A percentile compares a stretch with the other conserved stretches of the same genome.
Conservation (phyloP, 345 rosid species). For the Draba incana region DNA sequence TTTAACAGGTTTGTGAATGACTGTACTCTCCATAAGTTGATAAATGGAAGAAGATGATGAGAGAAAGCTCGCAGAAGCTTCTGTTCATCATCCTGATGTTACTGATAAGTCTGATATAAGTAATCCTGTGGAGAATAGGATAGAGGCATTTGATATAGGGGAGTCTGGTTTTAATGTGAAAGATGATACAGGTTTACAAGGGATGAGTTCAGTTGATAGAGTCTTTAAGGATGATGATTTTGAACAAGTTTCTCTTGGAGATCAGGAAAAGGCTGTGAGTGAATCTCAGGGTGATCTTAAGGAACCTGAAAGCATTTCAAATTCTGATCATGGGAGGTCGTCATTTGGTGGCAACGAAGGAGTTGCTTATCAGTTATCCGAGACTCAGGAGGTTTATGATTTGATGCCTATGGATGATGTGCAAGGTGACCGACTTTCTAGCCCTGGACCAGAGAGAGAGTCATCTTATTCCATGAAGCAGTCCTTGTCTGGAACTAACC, state of each 20-base stretch:
- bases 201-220: constrained; percentile 40
- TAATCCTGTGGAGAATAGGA: constrained; percentile 45
- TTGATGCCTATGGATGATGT: constrained; percentile 50
- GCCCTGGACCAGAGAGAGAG: constrained; percentile 62
- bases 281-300: constrained; percentile 39
- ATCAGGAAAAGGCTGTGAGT: constrained; percentile 54
- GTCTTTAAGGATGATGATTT: constrained; percentile 67
- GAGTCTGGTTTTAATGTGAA: constrained; percentile 38
- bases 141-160: constrained; percentile 47
- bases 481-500: constrained; percentile 56
- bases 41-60: constrained; percentile 81
- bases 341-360: constrained; percentile 47
- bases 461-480: constrained; percentile 46
- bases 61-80: constrained; percentile 50
- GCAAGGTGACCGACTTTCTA: constrained; percentile 53
- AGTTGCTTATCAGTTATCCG: constrained; percentile 40
- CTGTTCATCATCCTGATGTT: constrained; percentile 33
- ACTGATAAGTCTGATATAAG: constrained; percentile 25
- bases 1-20: constrained; percentile 46
- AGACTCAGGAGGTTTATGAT: constrained; percentile 44
- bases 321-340: constrained; percentile 51
- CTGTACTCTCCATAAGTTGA: constrained; percentile 29
- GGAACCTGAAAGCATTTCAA: constrained; percentile 47
- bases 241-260: constrained; percentile 80
- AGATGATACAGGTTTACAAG: constrained; percentile 40